These are phyloP conservation scores for Penicillium robsamsonii DNA, from an alignment of 495 filamentous ascomycete genomes.

Conservation along the genomic window DNA sequence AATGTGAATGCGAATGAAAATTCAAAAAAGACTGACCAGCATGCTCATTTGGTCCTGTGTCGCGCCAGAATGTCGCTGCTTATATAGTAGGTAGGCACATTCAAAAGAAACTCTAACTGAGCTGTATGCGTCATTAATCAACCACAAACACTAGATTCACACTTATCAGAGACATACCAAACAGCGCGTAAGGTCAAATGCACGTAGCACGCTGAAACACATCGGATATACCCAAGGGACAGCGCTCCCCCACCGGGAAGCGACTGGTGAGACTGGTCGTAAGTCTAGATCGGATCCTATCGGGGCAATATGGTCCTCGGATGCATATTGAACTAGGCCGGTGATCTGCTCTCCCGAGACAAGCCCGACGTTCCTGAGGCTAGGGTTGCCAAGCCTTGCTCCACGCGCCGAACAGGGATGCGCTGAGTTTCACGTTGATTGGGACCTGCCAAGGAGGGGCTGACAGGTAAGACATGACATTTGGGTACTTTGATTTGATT, in stretches of 20 bases:
- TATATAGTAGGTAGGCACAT: conserved; percentile 11
- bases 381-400: conserved; percentile 23
- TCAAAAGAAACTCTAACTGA: not conserved
- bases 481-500: not conserved
- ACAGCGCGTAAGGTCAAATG: conserved; percentile 10
- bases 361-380: conserved; percentile 18
- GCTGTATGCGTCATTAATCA: conserved; percentile 15
- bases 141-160: conserved; percentile 17
- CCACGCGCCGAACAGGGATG: conserved; percentile 28
- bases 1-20: conserved; percentile 21
- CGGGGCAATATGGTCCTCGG: not conserved
- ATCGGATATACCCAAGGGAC: conserved; percentile 9
- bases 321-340: conserved; percentile 1
- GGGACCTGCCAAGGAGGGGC: not conserved
- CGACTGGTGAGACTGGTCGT: conserved; percentile 18
- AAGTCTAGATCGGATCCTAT: conserved; percentile 1
- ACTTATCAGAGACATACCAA: not conserved
- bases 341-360: conserved; percentile 10
- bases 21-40: conserved; percentile 20
- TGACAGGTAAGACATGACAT: not conserved
- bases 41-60: conserved; percentile 12
- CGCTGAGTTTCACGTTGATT: conserved; percentile 26
- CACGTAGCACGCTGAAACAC: conserved; percentile 21
- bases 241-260: conserved; percentile 9
- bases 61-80: conserved; percentile 1